phyloP scores from a whole-genome alignment of 139 green algal genomes.

The Cymbomonas tetramitiformis region DNA sequence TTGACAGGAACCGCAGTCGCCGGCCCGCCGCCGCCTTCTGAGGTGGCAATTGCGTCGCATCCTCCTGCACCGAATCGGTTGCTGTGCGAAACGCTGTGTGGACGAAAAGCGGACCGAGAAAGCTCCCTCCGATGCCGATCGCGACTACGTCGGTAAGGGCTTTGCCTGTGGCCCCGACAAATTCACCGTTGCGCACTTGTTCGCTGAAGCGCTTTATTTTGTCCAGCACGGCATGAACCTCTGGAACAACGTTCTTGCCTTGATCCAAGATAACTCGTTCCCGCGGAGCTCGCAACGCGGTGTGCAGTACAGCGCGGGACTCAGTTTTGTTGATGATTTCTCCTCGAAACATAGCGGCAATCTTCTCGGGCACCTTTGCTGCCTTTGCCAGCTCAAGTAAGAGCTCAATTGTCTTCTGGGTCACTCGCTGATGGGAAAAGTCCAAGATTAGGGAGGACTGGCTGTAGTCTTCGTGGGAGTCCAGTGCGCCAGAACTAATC shows the following conservation, averaged over 20 bases:
- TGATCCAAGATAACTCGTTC: conserved; percentile 63
- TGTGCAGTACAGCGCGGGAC: conserved; percentile 85
- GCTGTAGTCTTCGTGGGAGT: neutral
- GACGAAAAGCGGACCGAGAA: conserved; percentile 92
- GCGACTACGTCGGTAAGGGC: conserved; percentile 83
- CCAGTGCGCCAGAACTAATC: neutral
- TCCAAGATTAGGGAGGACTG: neutral
- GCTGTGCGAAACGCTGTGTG: conserved; percentile 81
- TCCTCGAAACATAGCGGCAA: conserved; percentile 83
- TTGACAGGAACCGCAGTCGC: conserved; percentile 84
- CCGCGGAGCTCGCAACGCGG: conserved; percentile 64
- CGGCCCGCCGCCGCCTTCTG: conserved; percentile 43
- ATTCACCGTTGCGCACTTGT: conserved; percentile 76
- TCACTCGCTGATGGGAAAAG: conserved; percentile 32
- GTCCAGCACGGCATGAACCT: conserved; percentile 90
- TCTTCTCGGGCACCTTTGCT: conserved; percentile 69
- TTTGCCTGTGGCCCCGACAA: conserved; percentile 82
- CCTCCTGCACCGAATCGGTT: too few relatives aligned
- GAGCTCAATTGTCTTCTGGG: conserved; percentile 60
- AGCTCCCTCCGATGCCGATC: conserved; percentile 91
- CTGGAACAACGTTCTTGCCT: conserved; percentile 79
- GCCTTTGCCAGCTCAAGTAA: conserved; percentile 42
- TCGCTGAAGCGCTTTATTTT: conserved; percentile 91
- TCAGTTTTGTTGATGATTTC: conserved; percentile 90
- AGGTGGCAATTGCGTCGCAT: too few relatives aligned